Base-by-base conservation (phyloP, 257 asterid species). In the Lantana camara region DNA sequence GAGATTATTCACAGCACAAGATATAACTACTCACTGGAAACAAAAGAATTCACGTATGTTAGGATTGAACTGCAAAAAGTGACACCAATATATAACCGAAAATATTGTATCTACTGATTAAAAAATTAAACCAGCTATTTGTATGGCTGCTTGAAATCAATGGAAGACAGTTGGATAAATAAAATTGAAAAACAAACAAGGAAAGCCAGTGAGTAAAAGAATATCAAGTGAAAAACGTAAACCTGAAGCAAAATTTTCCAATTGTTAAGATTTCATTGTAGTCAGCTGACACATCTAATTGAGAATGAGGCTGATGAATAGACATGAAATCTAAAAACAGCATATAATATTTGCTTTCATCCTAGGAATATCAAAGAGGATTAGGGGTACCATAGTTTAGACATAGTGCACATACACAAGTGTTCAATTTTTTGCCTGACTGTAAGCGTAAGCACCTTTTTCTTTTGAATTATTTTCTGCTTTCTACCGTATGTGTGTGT, bases 261-360 rank as follows among this genome's bases (percentile, higher is more conserved):
- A 46, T 20, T 27, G 37, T 63, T 42, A 23, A 52, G 64, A 20
- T 19, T 50, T 42, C 56, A 32, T 41, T 30, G 55, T 23, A 44
- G 32, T 23, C 50, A 64, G 15, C 46, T 24, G 55, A 56, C 19
- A 50, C 42, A 23, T 21, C 20, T 35, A 40, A 41, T 23, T 50
- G 44, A 58, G 68, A 48, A 49, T n/a, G 0, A 24, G 23, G 48
- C 34, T 1, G 7, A 51, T 29, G 22, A n/a, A 8, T 24, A 56
- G 48, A 45, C 74, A 24, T 50, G 49, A 55, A 13, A 53, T 56
- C 51, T 20, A 14, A 57, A 68, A 48, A 19, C 23, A 27, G 40
- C 22, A 15, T 38, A 21, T 27, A 8, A 16, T 41, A 54, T 17
- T 16, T 22, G 27, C 46, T 51, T n/a, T 58, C 58, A 42, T 49